Evolutionary conservation across 2,329 filamentous ascomycete species (phyloP), one percentile per base, ranked within the genome.

Genomic region (Cordyceps pruinosa): DNA sequence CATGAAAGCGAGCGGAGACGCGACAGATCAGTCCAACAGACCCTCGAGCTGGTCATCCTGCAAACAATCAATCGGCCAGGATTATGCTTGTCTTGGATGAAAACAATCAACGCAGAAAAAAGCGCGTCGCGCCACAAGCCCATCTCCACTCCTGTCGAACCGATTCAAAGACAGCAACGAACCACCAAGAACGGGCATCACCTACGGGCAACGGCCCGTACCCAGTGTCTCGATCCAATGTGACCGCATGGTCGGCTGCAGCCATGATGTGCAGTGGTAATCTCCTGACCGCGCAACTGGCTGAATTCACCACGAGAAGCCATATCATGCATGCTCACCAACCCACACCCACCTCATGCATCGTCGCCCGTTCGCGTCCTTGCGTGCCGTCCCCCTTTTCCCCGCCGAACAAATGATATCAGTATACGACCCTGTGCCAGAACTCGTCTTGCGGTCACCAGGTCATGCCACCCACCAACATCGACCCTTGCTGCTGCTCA

Each of bases 391-490:
- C 23, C 13, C 41, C 12, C 5, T 15, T 26, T 19, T 23, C 21
- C 17, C 41, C 21, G 12, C 19, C 25, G 41, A 45, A 13, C 28
- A 25, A 42, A 32, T 3, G 25, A 25, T 25, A 49, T 49, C 45
- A 10, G 19, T 30, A 23, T 7, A n/a, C 12, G 47, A 42, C 37
- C 52, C 44, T 41, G 25, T 30, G 9, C 25, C 15, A 51, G 32
- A 17, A 23, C 12, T 19, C 13, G 21, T 10, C 52, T 39, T 45
- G 52, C 53, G 32, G 17, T 17, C 53, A 56, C 35, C 12, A 48
- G 45, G 44, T 56, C 53, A 56, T 48, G 53, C 35, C 32, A 32
- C 34, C 34, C 42, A 13, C 34, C n/a, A n/a, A 32, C n/a, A 41
- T 39, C 25, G 39, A 21, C 25, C 23, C 6, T 41, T 9, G 42